Percentiles rank a stretch among this genome's conserved stretches.
Conservation (phyloP, 768 basidiomycete genomes). For the Amanita rubescens region DNA sequence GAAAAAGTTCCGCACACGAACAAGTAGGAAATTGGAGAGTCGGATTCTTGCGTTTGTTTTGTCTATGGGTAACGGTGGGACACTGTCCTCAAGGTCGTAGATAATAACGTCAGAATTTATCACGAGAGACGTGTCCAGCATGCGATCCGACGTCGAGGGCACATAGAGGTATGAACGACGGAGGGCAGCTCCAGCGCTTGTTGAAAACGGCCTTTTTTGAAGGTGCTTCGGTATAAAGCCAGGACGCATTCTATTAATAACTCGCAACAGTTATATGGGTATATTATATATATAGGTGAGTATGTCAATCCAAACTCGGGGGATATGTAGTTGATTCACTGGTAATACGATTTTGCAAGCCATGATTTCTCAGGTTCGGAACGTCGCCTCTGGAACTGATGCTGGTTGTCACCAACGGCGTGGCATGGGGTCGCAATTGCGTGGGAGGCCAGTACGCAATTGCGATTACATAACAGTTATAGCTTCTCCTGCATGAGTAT, state of each 20-base stretch:
- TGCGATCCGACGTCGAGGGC: constrained; percentile 70
- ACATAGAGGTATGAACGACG: constrained; percentile 70
- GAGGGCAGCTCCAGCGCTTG: constrained; percentile 11
- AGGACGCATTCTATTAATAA: not conserved
- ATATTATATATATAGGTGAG: too few relatives aligned
- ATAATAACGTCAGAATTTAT: constrained; percentile 67
- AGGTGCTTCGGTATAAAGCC: too few relatives aligned
- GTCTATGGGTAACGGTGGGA: constrained; percentile 56
- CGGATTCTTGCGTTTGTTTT: constrained; percentile 53
- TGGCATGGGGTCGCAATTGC: not conserved
- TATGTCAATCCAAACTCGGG: too few relatives aligned
- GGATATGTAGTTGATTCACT: too few relatives aligned
- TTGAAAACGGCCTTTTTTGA: not conserved
- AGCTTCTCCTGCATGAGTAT: too few relatives aligned
- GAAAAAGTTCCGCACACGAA: not conserved
- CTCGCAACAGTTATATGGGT: too few relatives aligned
- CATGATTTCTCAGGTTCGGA: too few relatives aligned
- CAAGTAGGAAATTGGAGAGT: constrained; percentile 37
- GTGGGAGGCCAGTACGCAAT: not conserved
- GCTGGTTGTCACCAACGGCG: too few relatives aligned
- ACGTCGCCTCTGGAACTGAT: too few relatives aligned
- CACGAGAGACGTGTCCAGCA: constrained; percentile 71
- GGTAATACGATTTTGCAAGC: too few relatives aligned
- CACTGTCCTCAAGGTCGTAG: constrained; percentile 87
- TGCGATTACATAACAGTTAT: not conserved